Evolutionary conservation across 1,139 yeast genomes (phyloP), one percentile per base, ranked within the genome.

Genomic region (Starmera stellimalicola): DNA sequence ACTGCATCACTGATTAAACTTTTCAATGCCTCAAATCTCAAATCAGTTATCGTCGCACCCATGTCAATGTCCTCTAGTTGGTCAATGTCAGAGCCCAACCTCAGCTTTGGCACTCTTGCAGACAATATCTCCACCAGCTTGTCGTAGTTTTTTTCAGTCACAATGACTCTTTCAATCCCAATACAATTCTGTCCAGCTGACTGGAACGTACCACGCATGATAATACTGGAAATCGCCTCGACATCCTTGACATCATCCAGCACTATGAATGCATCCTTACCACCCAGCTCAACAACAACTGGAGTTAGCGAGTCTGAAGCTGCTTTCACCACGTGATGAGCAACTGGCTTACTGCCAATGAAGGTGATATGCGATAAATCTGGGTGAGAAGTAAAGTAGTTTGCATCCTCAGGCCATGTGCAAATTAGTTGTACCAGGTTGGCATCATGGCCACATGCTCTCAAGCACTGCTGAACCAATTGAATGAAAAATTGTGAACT

Each of bases 111-210:
- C 23, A 91, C 73, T 38, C 93, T 67, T 26, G 63, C 58, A 2
- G 69, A 50, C 30, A 91, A 62, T 9, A 74, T 70, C 0, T 64
- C 59, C 2, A 77, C 76, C 29, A 91, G 60, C 29, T 59, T 51
- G 20, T 74, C 77, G 56, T 91, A 88, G 25, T 75, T 72, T 31
- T 65, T 62, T 3, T 78, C 81, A 35, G 77, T 64, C 30, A 87
- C 85, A 41, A 91, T 79, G 4, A 91, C 94, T 42, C 98, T 68
- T 58, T 91, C 98, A 37, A 91, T 82, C 29, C 98, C 97, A 52
- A 91, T 91, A 61, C 98, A 91, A 54, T 91, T 91, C 56, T 91
- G 98, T 8, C 98, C 98, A 0, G 95, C 84, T 37, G 95, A 82
- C 59, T 91, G 98, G 63, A 87, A 91, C 0, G 95, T 80, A 18